phyloP scores from a whole-genome alignment of 176 grass and related monocot genomes.

The Musa troglodytarum region DNA sequence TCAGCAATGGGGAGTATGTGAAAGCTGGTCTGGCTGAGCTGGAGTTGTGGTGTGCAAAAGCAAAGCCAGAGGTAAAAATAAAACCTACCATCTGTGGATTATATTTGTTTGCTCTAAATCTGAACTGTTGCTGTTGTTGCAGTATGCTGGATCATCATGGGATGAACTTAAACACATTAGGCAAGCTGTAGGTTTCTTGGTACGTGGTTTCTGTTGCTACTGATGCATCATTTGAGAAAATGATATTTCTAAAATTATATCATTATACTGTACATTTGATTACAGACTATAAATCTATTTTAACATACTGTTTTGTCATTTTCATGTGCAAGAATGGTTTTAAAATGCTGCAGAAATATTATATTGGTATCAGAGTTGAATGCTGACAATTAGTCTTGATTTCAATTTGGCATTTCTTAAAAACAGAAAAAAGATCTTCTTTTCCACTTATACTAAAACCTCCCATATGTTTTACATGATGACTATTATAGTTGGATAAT shows the following conservation, averaged over 20 bases:
- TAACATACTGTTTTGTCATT: neutral
- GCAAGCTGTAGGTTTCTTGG: conserved; percentile 94
- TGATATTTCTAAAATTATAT: neutral
- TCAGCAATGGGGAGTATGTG: conserved; percentile 70
- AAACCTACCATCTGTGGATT: conserved; percentile 17
- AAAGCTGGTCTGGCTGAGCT: conserved; percentile 79
- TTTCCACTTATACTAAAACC: too few species aligned
- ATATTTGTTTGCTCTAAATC: conserved; percentile 17
- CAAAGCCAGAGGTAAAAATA: conserved; percentile 59
- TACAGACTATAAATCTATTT: too few species aligned
- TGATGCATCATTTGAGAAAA: conserved; percentile 1
- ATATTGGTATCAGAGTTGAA: neutral
- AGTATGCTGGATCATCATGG: conserved; percentile 69
- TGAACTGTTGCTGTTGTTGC: conserved; percentile 33
- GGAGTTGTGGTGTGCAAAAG: conserved; percentile 60
- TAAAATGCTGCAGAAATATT: neutral
- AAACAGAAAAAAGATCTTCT: neutral
- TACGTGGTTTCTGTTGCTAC: conserved; percentile 34
- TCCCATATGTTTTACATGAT: too few species aligned
- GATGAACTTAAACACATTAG: conserved; percentile 92
- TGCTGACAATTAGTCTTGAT: neutral
- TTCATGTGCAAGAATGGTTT: neutral
- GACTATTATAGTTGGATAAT: neutral
- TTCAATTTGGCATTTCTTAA: neutral
- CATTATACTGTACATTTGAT: neutral